Percentiles rank a stretch among this genome's conserved stretches.
Conservation (phyloP, 306 rosid genomes). For the Vicia villosa region DNA sequence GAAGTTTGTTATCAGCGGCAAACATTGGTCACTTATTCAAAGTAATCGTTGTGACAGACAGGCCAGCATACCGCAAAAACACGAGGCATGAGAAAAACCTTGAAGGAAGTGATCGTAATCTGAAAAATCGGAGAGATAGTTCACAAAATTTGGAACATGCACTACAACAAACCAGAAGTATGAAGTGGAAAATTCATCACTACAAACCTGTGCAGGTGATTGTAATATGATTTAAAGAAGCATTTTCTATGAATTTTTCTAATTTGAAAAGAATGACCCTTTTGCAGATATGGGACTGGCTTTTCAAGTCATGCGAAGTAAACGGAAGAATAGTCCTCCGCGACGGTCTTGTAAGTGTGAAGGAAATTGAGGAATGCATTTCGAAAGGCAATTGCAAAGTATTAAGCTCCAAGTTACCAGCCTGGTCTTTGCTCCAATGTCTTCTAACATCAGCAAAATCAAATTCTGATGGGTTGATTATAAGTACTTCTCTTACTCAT, state of each 20-base stretch:
- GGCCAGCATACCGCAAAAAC: slow-evolving; percentile 67
- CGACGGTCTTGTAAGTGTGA: slow-evolving; percentile 50
- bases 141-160: slow-evolving; percentile 37
- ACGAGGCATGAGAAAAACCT: slow-evolving; percentile 24
- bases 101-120: slow-evolving; percentile 28
- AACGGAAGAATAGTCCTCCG: slow-evolving; percentile 65
- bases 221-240: neutral
- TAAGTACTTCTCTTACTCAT: slow-evolving; percentile 53
- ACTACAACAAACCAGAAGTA: slow-evolving; percentile 53
- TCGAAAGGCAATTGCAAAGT: slow-evolving; percentile 60
- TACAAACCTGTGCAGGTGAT: slow-evolving; percentile 61
- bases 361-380: slow-evolving; percentile 70
- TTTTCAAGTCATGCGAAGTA: slow-evolving; percentile 73
- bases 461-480: slow-evolving; percentile 65
- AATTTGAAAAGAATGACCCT: neutral
- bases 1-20: neutral
- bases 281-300: slow-evolving; percentile 81
- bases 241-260: neutral
- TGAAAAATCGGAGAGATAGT: slow-evolving; percentile 40
- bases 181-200: slow-evolving; percentile 61
- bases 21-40: slow-evolving; percentile 31
- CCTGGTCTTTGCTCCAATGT: slow-evolving; percentile 80
- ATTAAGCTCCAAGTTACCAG: slow-evolving; percentile 65
- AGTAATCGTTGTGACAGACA: slow-evolving; percentile 61
- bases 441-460: slow-evolving; percentile 76